Evolutionary conservation across 192 early-diverging fungal genomes (phyloP).

Genomic region (Entomortierella beljakovae): DNA sequence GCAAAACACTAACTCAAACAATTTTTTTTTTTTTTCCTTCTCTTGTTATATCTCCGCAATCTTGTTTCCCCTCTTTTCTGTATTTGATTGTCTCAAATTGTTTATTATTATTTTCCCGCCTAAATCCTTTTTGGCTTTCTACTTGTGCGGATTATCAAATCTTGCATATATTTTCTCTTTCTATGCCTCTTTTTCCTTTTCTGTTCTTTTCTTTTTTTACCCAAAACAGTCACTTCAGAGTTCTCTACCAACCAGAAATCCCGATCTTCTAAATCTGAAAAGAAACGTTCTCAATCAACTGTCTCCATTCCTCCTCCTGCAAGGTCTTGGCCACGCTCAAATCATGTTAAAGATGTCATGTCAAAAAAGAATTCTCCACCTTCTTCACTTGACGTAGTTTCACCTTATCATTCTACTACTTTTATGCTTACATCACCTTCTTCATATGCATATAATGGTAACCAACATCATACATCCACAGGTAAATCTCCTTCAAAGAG

Average conservation of each 20-base stretch:
- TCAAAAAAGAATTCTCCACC: conserved; percentile 34
- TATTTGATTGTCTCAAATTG: not conserved
- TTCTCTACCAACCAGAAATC: conserved; percentile 1
- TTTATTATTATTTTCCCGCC: conserved; percentile 1
- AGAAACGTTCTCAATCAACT: not conserved
- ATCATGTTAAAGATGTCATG: conserved; percentile 41
- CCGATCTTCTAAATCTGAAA: not conserved
- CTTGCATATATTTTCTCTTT: conserved; percentile 1
- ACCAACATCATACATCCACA: not conserved
- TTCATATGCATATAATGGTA: conserved; percentile 25
- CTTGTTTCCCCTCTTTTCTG: not conserved
- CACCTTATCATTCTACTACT: conserved; percentile 44
- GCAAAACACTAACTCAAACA: not conserved
- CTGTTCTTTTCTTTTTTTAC: not conserved
- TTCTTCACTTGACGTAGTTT: conserved; percentile 41
- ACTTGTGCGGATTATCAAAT: not conserved
- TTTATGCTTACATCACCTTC: conserved; percentile 52
- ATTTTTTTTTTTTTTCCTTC: not conserved
- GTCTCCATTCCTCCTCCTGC: not conserved
- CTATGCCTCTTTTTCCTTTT: not conserved
- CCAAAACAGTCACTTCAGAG: not conserved
- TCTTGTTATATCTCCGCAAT: not conserved
- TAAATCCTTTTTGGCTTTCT: not conserved
- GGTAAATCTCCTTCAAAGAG: conserved; percentile 48
- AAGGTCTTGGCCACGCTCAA: conserved; percentile 38